A percentile compares a stretch with the other conserved stretches of the same genome.
phyloP scores from a whole-genome alignment of 106 monocot species.

The Chionographis japonica region DNA sequence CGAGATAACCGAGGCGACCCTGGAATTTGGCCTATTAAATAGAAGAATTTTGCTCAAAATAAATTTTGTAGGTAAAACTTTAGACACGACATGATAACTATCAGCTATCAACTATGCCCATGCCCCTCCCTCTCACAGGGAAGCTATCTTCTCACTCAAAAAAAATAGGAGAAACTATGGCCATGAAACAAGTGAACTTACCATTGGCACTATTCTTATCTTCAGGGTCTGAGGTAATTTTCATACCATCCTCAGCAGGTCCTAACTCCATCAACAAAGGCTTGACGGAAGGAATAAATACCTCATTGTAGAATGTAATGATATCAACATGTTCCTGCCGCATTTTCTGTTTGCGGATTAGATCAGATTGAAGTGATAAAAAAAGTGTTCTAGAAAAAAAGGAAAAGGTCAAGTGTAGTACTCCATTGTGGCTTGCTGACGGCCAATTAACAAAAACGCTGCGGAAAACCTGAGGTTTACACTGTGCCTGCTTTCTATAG shows the following conservation, averaged over 20 bases:
- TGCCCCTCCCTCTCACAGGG: too few species aligned
- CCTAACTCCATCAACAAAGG: conserved; percentile 82
- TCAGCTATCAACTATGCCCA: neutral
- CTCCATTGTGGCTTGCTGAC: conserved; percentile 52
- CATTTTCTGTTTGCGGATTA: conserved; percentile 52
- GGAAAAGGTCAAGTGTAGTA: conserved; percentile 25
- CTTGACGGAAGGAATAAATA: conserved; percentile 89
- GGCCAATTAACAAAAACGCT: conserved; percentile 86
- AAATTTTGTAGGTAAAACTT: neutral
- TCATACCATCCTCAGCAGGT: conserved; percentile 24
- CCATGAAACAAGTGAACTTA: conserved; percentile 13
- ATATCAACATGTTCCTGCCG: conserved; percentile 92
- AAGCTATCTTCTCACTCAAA: too few species aligned
- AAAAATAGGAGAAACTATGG: neutral
- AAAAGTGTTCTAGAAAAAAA: neutral
- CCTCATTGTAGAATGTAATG: conserved; percentile 92
- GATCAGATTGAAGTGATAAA: neutral
- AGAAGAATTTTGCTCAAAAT: neutral
- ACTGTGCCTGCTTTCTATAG: conserved; percentile 90
- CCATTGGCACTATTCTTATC: conserved; percentile 45
- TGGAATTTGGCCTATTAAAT: conserved; percentile 49
- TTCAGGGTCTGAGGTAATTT: conserved; percentile 41
- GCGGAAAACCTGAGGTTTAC: conserved; percentile 92
- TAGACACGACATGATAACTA: neutral
- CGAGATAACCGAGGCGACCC: conserved; percentile 75